These are phyloP conservation scores for Leptographium lundbergii DNA, from an alignment of 2,329 filamentous ascomycete genomes.

Conservation along the genomic window DNA sequence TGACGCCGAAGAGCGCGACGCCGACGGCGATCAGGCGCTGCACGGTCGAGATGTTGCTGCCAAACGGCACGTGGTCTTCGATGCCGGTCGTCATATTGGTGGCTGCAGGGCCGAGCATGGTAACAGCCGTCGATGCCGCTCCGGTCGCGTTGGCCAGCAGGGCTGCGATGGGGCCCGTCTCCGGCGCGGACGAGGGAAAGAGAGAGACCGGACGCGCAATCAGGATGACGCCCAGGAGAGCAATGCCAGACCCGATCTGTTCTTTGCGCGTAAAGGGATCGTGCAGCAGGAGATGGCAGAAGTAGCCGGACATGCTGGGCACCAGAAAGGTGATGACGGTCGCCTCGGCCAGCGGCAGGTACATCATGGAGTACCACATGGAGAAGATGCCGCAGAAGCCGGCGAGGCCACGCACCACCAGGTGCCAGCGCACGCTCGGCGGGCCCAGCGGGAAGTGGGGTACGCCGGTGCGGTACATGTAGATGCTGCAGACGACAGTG, in stretches of 20 bases:
- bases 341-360: constrained; percentile 74
- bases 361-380: constrained; percentile 55
- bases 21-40: constrained; percentile 13
- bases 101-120: not conserved
- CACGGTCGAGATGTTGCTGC: constrained; percentile 1
- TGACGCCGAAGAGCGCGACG: constrained; percentile 57
- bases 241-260: constrained; percentile 62
- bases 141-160: too few species aligned
- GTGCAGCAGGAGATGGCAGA: constrained; percentile 60
- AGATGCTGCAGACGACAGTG: constrained; percentile 48
- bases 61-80: not conserved
- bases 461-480: constrained; percentile 60
- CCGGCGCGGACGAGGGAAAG: constrained; percentile 13
- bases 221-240: constrained; percentile 66
- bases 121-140: too few species aligned
- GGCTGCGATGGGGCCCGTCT: too few species aligned
- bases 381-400: constrained; percentile 61
- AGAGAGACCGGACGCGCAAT: constrained; percentile 56
- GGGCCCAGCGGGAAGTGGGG: constrained; percentile 60
- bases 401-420: constrained; percentile 29
- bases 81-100: not conserved
- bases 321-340: constrained; percentile 83
- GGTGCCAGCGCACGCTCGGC: constrained; percentile 50
- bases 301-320: constrained; percentile 66
- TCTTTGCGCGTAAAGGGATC: constrained; percentile 71